Percentiles rank a stretch among this genome's conserved stretches.
phyloP scores from a whole-genome alignment of 2,329 filamentous ascomycete species.

The Colletotrichum orchidophilum region DNA sequence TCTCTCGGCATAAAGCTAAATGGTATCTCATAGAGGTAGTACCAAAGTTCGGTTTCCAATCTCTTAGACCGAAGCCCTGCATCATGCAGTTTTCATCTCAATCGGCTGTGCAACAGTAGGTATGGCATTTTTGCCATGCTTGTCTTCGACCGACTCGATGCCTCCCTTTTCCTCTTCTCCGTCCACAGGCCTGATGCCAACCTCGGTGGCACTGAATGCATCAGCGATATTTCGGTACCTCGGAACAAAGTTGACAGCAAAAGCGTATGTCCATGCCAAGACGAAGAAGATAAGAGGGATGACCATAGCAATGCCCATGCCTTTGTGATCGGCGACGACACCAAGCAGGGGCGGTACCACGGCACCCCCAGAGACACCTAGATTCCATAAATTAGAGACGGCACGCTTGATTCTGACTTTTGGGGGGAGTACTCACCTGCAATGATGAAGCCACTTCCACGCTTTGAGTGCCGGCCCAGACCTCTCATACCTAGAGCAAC shows the following conservation, averaged over 20 bases:
- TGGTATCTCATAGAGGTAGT: background rate
- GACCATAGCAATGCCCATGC: constrained; percentile 66
- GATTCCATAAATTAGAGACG: constrained; percentile 78
- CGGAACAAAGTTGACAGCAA: constrained; percentile 73
- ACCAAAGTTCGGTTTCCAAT: background rate
- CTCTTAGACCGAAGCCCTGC: background rate
- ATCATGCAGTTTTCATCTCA: background rate
- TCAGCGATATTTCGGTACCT: constrained; percentile 72
- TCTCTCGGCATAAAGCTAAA: too few species aligned
- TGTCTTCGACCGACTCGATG: constrained; percentile 23
- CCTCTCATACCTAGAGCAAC: constrained; percentile 67
- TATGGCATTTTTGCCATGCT: constrained; percentile 9
- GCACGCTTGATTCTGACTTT: constrained; percentile 54
- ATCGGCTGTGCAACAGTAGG: background rate
- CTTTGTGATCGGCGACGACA: constrained; percentile 65
- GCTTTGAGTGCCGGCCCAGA: constrained; percentile 78
- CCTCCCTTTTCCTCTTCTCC: constrained; percentile 29
- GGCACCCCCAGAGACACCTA: constrained; percentile 77
- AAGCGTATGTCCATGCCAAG: constrained; percentile 63
- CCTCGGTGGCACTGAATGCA: constrained; percentile 56
- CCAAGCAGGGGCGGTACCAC: constrained; percentile 78
- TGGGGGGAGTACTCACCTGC: constrained; percentile 49
- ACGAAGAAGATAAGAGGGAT: constrained; percentile 71
- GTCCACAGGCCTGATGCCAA: constrained; percentile 50
- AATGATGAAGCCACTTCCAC: constrained; percentile 72